A percentile compares a stretch with the other conserved stretches of the same genome.
These are phyloP conservation scores for Termitomyces sp. DNA, from an alignment of 768 basidiomycete genomes.

Conservation along the genomic window DNA sequence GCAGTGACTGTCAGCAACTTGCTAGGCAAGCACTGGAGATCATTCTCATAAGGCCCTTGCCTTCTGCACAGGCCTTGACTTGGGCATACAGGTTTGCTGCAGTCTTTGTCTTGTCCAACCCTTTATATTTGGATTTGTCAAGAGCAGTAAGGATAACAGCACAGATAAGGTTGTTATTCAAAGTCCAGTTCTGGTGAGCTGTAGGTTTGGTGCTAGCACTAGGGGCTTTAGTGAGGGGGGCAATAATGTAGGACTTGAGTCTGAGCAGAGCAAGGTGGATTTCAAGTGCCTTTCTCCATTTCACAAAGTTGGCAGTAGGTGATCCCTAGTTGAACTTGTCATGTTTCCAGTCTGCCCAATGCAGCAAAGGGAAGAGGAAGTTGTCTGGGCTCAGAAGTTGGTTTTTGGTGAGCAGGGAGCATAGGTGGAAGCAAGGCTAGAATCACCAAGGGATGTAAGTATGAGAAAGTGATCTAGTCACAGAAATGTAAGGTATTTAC, in stretches of 20 bases:
- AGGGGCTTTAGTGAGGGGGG: background rate
- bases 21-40: background rate
- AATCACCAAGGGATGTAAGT: no score
- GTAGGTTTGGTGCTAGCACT: background rate
- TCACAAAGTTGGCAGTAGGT: background rate
- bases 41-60: background rate
- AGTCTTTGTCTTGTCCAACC: background rate
- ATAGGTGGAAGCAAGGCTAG: no score
- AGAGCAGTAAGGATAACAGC: background rate
- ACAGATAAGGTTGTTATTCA: background rate
- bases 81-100: background rate
- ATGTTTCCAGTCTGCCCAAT: background rate
- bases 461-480: no score
- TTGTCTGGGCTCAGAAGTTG: no score
- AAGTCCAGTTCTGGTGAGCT: background rate
- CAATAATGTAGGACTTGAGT: background rate
- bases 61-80: background rate
- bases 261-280: background rate
- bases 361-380: no score
- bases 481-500: no score
- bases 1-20: background rate
- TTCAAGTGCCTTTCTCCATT: background rate
- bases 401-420: no score
- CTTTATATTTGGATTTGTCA: background rate
- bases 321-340: background rate